Conservation (phyloP, 1,284 basidiomycete species). For the Inonotus obliquus region DNA sequence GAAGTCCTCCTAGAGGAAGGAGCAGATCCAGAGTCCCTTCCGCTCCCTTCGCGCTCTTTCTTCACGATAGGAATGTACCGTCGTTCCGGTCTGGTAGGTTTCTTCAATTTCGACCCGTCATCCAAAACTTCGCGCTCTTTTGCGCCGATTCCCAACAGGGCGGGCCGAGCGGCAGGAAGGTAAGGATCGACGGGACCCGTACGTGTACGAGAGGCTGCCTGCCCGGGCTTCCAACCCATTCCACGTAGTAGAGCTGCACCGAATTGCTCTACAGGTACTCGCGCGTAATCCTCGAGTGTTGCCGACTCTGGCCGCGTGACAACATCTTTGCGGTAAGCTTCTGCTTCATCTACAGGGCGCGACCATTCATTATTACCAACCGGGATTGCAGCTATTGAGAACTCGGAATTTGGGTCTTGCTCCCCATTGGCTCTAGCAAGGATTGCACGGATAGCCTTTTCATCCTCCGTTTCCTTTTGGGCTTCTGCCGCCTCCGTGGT, state of each 20-base stretch:
- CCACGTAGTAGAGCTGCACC: constrained; percentile 91
- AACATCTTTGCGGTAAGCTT: constrained; percentile 80
- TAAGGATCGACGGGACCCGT: constrained; percentile 69
- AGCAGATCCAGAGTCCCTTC: constrained; percentile 16
- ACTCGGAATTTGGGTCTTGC: constrained; percentile 34
- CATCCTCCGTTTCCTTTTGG: constrained; percentile 58
- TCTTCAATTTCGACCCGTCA: constrained; percentile 51
- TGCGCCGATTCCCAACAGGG: constrained; percentile 86
- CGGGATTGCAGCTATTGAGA: constrained; percentile 50
- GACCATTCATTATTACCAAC: constrained; percentile 29
- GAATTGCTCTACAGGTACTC: constrained; percentile 90
- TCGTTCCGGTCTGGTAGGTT: constrained; percentile 49
- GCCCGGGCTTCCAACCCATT: constrained; percentile 94
- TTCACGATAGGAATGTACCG: constrained; percentile 75
- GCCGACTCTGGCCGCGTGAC: constrained; percentile 71
- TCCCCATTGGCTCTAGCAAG: constrained; percentile 47
- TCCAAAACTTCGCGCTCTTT: constrained; percentile 73
- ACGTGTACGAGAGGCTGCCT: constrained; percentile 59
- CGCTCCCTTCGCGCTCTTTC: constrained; percentile 28
- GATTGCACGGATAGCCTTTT: constrained; percentile 68
- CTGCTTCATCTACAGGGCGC: constrained; percentile 58
- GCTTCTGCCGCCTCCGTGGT: constrained; percentile 25
- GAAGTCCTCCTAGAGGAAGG: constrained; percentile 24
- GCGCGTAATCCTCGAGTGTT: constrained; percentile 82
- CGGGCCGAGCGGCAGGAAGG: constrained; percentile 75